A percentile compares a stretch with the other conserved stretches of the same genome.
Conservation (phyloP, 2,329 filamentous ascomycete species). For the Penicillium sp. region DNA sequence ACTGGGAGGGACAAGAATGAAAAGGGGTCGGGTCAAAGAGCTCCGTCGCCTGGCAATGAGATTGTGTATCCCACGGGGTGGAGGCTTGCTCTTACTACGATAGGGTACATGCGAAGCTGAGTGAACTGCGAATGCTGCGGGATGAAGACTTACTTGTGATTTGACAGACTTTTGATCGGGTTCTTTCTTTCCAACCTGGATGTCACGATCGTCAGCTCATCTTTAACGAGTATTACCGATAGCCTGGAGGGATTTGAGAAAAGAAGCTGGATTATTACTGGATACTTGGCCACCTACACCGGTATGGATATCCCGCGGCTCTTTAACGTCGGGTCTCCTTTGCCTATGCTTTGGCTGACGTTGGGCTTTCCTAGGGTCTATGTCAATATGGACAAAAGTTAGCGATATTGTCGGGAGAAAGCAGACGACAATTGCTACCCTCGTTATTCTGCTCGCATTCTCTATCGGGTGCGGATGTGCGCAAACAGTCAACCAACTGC, state of each 20-base stretch:
- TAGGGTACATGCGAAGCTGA: slow-evolving; percentile 13
- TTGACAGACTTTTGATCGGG: slow-evolving; percentile 25
- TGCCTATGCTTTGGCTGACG: background rate
- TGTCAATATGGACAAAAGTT: slow-evolving; percentile 33
- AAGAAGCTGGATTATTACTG: slow-evolving; percentile 37
- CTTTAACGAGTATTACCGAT: slow-evolving; percentile 35
- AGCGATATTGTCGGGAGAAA: slow-evolving; percentile 36
- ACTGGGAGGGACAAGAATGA: slow-evolving; percentile 3
- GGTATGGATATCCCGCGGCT: slow-evolving; percentile 20
- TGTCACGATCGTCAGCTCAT: slow-evolving; percentile 37
- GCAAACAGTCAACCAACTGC: slow-evolving; percentile 32
- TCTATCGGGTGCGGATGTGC: slow-evolving; percentile 32
- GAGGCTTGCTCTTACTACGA: slow-evolving; percentile 21
- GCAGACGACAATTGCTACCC: slow-evolving; percentile 17
- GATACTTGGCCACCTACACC: slow-evolving; percentile 35
- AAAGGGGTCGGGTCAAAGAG: slow-evolving; percentile 23
- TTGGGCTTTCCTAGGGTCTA: slow-evolving; percentile 20
- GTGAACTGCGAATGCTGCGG: background rate
- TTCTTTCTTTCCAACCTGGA: slow-evolving; percentile 36
- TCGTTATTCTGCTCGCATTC: slow-evolving; percentile 32
- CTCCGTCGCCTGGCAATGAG: slow-evolving; percentile 23
- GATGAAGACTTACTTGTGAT: slow-evolving; percentile 3
- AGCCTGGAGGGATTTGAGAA: slow-evolving; percentile 32
- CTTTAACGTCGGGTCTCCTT: background rate
- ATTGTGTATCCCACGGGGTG: slow-evolving; percentile 26